Evolutionary conservation across 129 eudicot species (phyloP), one percentile per base, ranked within the genome.

Genomic region (Flaveria sonorensis): DNA sequence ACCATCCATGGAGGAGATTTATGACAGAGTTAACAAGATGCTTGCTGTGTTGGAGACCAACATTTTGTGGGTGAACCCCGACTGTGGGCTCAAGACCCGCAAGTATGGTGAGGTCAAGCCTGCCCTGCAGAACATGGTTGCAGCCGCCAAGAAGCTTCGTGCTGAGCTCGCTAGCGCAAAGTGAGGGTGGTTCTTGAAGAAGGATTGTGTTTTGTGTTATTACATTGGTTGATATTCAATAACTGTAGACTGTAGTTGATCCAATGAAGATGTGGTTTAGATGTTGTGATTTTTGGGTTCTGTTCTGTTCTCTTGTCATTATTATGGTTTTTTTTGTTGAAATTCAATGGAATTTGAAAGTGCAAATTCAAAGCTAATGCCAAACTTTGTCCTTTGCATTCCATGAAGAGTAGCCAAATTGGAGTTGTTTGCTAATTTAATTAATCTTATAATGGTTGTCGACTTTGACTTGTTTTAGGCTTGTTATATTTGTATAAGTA

Each of bases 41-140:
- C 63, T 57, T 57, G 63, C 63, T 2, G 63, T 57, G 5, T 20
- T 57, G 63, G 63, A 57, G 30, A 57, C 63, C 63, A 57, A 57
- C 63, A 57, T 57, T 20, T 57, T 57, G 30, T 57, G 63, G 63
- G 63, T 57, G 63, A 57, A 57, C 63, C 63, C 63, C 21, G 63
- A 57, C 63, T 57, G 63, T 20, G 63, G 30, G 63, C 63, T 57
- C 4, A 57, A 57, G 63, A 57, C 63, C 63, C 63, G 63, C 2
- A 57, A 57, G 32, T 57, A 57, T 10, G 63, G 63, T 20, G 63
- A 57, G 63, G 63, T 57, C 32, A 57, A 57, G 63, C 63, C 63
- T 57, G 63, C 63, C 30, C 26, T 57, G 14, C 63, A 20, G 30
- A 57, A 57, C 63, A 57, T 57, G 63, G 63, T 57, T 57, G 30